Evolutionary conservation across 305 asterid species (phyloP), one percentile per base, ranked within the genome.

Genomic region (Rubia tinctorum): DNA sequence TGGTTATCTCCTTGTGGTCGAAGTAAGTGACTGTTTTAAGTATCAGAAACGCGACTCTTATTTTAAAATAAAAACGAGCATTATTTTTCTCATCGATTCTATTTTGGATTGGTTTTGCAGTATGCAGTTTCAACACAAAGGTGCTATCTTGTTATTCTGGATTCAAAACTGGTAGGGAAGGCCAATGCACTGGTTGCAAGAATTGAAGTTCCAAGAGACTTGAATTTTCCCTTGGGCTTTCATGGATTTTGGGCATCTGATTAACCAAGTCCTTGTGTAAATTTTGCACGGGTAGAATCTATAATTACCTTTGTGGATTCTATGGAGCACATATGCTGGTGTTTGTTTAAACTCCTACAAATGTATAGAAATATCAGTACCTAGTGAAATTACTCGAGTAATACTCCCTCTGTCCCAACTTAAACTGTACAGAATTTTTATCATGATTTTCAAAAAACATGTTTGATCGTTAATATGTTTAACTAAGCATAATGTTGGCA

Each of bases 1-100:
- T 30, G 97, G 99, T 27, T 94, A 90, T 79, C 90, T 91, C 71
- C 92, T 94, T n/a, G 97, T 90, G 18, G 95, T 94, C n/a, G 99
- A 94, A 80, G 99, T 94, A 66, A 85, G 90, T 68, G 39, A 4
- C 56, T 47, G 6, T 14, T 47, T 47, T 47, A 47, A 17, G 55
- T 47, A 3, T 47, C 15, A 4, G 55, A 47, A 47, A 55, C 27
- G n/a, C 25, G 12, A 55, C 22, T 20, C 22, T 5, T 55, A 55
- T 25, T 17, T 8, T 7, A n/a, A 55, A n/a, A 55, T 2, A 1
- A 12, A 45, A 13, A 45, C 51, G 14, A 13, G 14, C 3, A 0
- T 8, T 45, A 45, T 45, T 62, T 7, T 30, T 64, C 68, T 64
- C 8, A 66, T 5, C 0, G 30, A 9, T 7, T 66, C 49, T 64